Percentiles rank a stretch among this genome's conserved stretches.
These are phyloP conservation scores for Gigaspora rosea DNA, from an alignment of 192 early-diverging fungal genomes.

Conservation along the genomic window DNA sequence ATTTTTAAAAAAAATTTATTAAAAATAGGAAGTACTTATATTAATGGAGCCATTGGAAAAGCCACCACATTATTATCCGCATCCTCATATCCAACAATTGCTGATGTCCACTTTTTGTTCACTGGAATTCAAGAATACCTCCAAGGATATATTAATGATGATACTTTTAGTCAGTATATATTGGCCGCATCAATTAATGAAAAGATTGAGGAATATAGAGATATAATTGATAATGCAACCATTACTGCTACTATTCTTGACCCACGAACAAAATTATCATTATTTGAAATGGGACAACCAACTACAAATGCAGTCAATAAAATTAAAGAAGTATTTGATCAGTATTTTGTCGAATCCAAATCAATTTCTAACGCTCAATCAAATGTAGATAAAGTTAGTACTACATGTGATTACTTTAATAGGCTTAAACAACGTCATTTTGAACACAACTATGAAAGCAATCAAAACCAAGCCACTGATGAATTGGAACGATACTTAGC, in stretches of 20 bases:
- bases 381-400: background rate
- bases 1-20: background rate
- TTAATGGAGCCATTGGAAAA: constrained; percentile 3
- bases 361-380: background rate
- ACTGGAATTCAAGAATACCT: background rate
- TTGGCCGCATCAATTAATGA: background rate
- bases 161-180: constrained; percentile 5
- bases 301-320: background rate
- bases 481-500: too few species aligned
- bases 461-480: too few species aligned
- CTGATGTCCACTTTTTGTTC: background rate
- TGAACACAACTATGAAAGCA: too few species aligned
- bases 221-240: background rate
- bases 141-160: background rate
- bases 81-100: constrained; percentile 7
- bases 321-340: background rate
- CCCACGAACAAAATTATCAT: background rate
- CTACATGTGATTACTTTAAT: background rate
- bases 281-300: background rate
- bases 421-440: too few species aligned
- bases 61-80: background rate
- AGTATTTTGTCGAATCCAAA: background rate
- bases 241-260: background rate
- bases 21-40: background rate
- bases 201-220: background rate